These are phyloP conservation scores for Malassezia arunalokei DNA, from an alignment of 1,284 basidiomycete species.

Conservation along the genomic window DNA sequence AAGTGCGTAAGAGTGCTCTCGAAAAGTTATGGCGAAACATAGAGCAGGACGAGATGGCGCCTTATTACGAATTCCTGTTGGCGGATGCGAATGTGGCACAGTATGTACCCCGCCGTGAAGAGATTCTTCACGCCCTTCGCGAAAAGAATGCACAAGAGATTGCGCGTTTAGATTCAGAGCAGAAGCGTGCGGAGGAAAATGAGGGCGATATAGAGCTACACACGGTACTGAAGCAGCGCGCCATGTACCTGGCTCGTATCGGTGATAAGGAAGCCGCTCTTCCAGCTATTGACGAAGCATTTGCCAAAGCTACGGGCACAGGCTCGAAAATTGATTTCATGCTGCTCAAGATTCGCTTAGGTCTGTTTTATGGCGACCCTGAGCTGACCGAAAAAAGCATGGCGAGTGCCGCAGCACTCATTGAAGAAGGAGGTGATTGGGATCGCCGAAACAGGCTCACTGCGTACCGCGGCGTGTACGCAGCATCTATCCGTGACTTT, in stretches of 20 bases:
- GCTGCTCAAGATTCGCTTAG: constrained; percentile 75
- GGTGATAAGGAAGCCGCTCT: constrained; percentile 66
- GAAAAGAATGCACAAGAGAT: constrained; percentile 65
- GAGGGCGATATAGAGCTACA: constrained; percentile 88
- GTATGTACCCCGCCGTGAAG: constrained; percentile 49
- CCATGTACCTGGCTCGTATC: constrained; percentile 74
- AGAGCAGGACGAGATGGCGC: constrained; percentile 59
- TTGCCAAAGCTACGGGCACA: constrained; percentile 83
- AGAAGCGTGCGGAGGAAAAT: constrained; percentile 75
- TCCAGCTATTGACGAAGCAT: constrained; percentile 67
- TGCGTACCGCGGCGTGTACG: constrained; percentile 79
- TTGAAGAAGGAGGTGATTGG: constrained; percentile 96
- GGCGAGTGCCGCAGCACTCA: constrained; percentile 67
- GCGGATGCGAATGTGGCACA: constrained; percentile 43
- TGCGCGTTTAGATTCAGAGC: constrained; percentile 62
- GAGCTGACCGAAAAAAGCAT: constrained; percentile 63
- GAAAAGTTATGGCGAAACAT: constrained; percentile 63
- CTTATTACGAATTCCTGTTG: constrained; percentile 35
- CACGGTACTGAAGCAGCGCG: constrained; percentile 71
- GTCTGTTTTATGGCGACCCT: constrained; percentile 78
- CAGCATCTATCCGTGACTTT: constrained; percentile 66
- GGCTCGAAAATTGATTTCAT: constrained; percentile 88
- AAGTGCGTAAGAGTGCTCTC: constrained; percentile 31
- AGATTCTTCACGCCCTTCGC: constrained; percentile 60
- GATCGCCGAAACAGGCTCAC: constrained; percentile 90